Percentiles rank a stretch among this genome's conserved stretches.
phyloP scores from a whole-genome alignment of 208 protist genomes.

The Crithidia brevicula region DNA sequence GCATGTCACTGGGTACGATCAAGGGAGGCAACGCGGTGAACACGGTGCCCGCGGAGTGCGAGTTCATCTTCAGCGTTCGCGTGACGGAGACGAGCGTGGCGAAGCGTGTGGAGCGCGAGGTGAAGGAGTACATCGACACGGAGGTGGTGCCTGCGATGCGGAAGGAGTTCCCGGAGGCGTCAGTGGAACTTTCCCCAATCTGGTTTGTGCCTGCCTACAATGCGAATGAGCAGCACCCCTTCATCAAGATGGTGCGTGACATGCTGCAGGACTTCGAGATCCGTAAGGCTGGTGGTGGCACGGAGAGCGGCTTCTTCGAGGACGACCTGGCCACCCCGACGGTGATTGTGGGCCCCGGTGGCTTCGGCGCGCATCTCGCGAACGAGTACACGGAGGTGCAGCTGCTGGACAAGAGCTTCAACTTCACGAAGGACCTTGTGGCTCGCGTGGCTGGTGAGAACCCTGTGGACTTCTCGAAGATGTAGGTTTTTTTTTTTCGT shows the following conservation, averaged over 20 bases:
- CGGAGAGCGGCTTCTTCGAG: constrained; percentile 53
- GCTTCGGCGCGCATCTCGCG: constrained; percentile 38
- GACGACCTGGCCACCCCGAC: constrained; percentile 37
- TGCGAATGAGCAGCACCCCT: constrained; percentile 32
- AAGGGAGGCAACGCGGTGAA: constrained; percentile 43
- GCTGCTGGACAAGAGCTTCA: constrained; percentile 22
- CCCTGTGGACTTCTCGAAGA: not conserved
- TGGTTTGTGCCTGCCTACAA: constrained; percentile 22
- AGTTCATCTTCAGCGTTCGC: constrained; percentile 38
- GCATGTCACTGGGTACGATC: constrained; percentile 35
- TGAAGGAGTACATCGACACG: constrained; percentile 35
- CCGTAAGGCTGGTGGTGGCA: constrained; percentile 27
- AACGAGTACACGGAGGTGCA: constrained; percentile 48
- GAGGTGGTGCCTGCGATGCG: constrained; percentile 31
- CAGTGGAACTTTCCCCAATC: constrained; percentile 5
- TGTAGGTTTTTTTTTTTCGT: not conserved
- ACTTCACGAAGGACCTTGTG: constrained; percentile 29
- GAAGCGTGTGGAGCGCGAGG: constrained; percentile 14
- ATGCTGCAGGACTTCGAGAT: not conserved
- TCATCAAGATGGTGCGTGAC: constrained; percentile 32
- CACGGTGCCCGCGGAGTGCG: constrained; percentile 53
- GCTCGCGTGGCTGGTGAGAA: not conserved
- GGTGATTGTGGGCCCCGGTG: constrained; percentile 44
- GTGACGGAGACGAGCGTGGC: constrained; percentile 18
- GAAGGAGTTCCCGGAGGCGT: constrained; percentile 31